Evolutionary conservation across 352 stramenopile genomes (phyloP), one percentile per base, ranked within the genome.

Genomic region (Phytophthora colocasiae): DNA sequence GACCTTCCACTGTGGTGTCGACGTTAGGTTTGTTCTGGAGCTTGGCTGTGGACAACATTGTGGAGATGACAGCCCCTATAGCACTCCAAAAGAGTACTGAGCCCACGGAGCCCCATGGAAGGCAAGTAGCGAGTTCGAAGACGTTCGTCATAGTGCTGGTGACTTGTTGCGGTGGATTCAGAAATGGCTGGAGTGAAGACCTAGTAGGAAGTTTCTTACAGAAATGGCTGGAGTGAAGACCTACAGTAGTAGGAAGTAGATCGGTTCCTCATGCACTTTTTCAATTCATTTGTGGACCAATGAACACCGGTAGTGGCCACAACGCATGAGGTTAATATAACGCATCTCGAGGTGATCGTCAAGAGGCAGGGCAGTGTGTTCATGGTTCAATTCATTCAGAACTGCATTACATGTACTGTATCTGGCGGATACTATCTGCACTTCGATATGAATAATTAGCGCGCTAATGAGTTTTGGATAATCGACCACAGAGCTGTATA

Each of bases 41-140:
- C n/a, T 19, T 51, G 12, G 55, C 36, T 17, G 27, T 31, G 6
- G 53, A 9, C 43, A 73, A 12, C 6, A 77, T 52, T 27, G 76
- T 54, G 56, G 68, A 83, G 34, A 83, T 62, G 31, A 64, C 65
- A 54, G 72, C 65, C 24, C 81, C 80, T 29, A 86, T 43, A 6
- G 77, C 73, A 53, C 83, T 53, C 69, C 71, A 89, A 43, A 63
- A 77, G 27, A 84, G 17, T 34, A 81, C 36, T 29, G 39, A 29
- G 12, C 17, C 11, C 26, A 51, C 34, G 38, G 62, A 63, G 48
- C 51, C 47, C 32, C 71, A 2, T 44, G 51, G 60, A 57, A 68
- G 73, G 47, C 53, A 69, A 48, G 72, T 22, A 22, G 22, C 26
- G 4, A 46, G 14, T 11, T 69, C 41, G 41, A 51, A 49, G 36